Base-by-base conservation (phyloP, 305 asterid genomes). In the Solanum chacoense region DNA sequence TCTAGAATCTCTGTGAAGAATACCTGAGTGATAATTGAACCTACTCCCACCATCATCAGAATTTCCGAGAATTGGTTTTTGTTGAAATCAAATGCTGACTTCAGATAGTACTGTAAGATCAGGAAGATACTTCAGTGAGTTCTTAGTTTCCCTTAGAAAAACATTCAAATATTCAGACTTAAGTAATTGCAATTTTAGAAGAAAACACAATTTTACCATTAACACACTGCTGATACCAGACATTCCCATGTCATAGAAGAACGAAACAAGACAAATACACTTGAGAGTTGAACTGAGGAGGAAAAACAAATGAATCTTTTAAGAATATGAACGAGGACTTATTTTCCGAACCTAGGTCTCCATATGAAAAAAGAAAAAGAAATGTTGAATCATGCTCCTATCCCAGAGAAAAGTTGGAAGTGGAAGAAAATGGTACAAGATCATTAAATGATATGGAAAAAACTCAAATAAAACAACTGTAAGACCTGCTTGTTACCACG, bases 11-110 rank as follows among this genome's bases (percentile, higher is more conserved):
- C 31, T 36, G 28, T 34, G 55, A 26, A 31, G 73, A 18, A 50
- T 95, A 97, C 98, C 98, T 97, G 99, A 31, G 99, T 96, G 85
- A 97, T 90, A 40, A 97, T 94, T 13, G 98, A 94, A 92, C 99
- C 99, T 10, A 97, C 87, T 89, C 98, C 99, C 67, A 97, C 99
- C 93, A 95, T 92, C 93, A 94, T 94, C 92, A 94, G 90, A 89
- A 97, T 94, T 93, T 97, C 98, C 28, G 99, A 94, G 88, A 97
- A 92, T 87, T 96, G 98, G 45, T 97, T 97, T 85, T 97, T 97
- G 92, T 95, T 85, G 90, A 96, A 97, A 81, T 98, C 97, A 88
- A 97, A 97, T 42, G 88, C 95, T 75, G 98, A 92, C 91, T 97
- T 97, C 93, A 97, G 92, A 90, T 95, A 97, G 92, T 96, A 97